These are phyloP conservation scores for Malassezia furfur DNA, from an alignment of 1,284 basidiomycete species.

Conservation along the genomic window DNA sequence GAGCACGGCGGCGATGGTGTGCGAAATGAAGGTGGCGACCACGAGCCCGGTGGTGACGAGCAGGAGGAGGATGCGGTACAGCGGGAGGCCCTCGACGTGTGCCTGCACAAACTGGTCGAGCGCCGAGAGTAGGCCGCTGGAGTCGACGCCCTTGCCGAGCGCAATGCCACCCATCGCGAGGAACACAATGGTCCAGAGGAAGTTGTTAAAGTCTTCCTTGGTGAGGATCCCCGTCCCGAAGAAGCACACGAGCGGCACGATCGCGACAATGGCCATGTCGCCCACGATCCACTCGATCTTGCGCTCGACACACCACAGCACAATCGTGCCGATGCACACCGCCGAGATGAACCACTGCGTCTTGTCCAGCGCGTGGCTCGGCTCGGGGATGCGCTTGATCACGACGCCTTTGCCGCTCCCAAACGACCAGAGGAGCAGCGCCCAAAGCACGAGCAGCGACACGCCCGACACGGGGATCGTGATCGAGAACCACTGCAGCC, in stretches of 20 bases:
- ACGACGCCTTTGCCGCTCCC: slow-evolving; percentile 60
- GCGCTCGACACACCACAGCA: slow-evolving; percentile 81
- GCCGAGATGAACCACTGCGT: slow-evolving; percentile 86
- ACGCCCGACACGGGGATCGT: slow-evolving; percentile 78
- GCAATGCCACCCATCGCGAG: slow-evolving; percentile 88
- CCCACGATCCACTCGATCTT: slow-evolving; percentile 69
- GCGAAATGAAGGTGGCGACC: slow-evolving; percentile 52
- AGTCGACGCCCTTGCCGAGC: slow-evolving; percentile 82
- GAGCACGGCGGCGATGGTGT: slow-evolving; percentile 75
- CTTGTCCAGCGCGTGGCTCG: slow-evolving; percentile 55
- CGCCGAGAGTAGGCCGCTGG: slow-evolving; percentile 67
- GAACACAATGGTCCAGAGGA: slow-evolving; percentile 47
- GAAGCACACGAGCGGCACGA: slow-evolving; percentile 83
- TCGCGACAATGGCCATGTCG: slow-evolving; percentile 91
- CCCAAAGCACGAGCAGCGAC: slow-evolving; percentile 82
- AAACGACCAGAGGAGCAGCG: slow-evolving; percentile 75
- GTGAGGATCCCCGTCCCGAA: slow-evolving; percentile 88
- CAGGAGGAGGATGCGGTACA: slow-evolving; percentile 74
- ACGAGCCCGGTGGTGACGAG: slow-evolving; percentile 79
- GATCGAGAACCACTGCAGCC: slow-evolving; percentile 89
- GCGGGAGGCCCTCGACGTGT: slow-evolving; percentile 61
- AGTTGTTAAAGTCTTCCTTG: slow-evolving; percentile 58
- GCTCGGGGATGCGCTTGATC: slow-evolving; percentile 38
- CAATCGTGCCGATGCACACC: slow-evolving; percentile 78
- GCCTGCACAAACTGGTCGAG: slow-evolving; percentile 55